These are phyloP conservation scores for Aspergillus sp. DNA, from an alignment of 2,329 filamentous ascomycete species.

Conservation along the genomic window DNA sequence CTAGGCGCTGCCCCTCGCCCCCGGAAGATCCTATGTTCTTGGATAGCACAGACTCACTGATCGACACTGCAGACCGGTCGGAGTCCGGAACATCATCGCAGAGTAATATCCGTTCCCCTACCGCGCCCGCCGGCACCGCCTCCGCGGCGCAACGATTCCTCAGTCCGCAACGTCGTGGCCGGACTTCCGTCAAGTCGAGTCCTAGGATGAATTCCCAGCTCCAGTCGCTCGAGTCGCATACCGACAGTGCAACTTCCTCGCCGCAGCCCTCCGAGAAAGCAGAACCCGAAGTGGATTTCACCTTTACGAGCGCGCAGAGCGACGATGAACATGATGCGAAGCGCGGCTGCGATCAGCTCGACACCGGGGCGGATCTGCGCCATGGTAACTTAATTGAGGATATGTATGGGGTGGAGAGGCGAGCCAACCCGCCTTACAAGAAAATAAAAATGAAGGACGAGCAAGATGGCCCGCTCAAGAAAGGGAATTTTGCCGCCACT, in stretches of 20 bases:
- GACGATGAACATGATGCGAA: conserved; percentile 31
- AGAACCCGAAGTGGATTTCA: conserved; percentile 24
- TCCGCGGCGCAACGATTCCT: conserved; percentile 22
- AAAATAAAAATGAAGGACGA: conserved; percentile 58
- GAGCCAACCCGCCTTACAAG: conserved; percentile 63
- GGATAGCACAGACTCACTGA: conserved; percentile 24
- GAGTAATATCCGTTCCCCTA: conserved; percentile 9
- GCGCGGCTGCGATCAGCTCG: conserved; percentile 30
- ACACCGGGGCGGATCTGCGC: conserved; percentile 27
- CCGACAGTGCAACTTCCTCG: conserved; percentile 10
- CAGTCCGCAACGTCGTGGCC: conserved; percentile 18
- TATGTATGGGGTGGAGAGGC: conserved; percentile 71
- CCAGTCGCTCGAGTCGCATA: conserved; percentile 13
- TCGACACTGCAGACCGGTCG: conserved; percentile 22
- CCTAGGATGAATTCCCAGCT: conserved; percentile 18
- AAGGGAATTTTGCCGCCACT: conserved; percentile 45
- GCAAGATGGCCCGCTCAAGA: conserved; percentile 41
- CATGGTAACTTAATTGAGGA: conserved; percentile 62
- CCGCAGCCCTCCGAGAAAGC: conserved; percentile 9
- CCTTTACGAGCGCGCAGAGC: conserved; percentile 29
- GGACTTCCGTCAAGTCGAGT: conserved; percentile 7
- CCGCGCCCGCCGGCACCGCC: conserved; percentile 27
- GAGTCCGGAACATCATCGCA: conserved; percentile 15
- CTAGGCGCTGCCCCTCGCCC: conserved; percentile 13
- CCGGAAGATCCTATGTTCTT: conserved; percentile 14